Evolutionary conservation across 2,329 filamentous ascomycete genomes (phyloP), one percentile per base, ranked within the genome.

Genomic region (Pseudocercospora macadamiae): DNA sequence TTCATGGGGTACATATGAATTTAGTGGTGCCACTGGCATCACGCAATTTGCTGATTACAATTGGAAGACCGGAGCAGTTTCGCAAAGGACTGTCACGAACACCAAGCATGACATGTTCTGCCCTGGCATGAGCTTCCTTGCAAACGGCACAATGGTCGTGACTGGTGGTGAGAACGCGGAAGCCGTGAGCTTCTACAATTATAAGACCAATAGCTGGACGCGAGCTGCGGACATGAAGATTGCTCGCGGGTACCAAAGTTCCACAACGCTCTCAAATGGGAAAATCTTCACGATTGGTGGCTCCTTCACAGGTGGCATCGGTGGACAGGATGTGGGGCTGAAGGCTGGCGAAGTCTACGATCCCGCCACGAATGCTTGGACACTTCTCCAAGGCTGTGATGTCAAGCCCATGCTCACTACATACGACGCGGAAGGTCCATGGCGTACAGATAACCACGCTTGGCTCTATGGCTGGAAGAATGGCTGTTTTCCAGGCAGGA

Each of bases 231-330:
- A 76, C 51, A 80, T 85, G 80, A 69, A 73, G 12, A 73, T 81
- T 18, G 64, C 72, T 6, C 79, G 83, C 21, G 81, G 82, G 6
- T 84, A 86, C 59, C 83, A 86, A 51, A 71, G 82, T 0, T 78
- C 79, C 0, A 73, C 78, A 0, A 83, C 79, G 0, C 66, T 79
- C 1, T 82, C 82, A 0, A 77, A 84, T 58, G 84, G 84, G 3
- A 73, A 77, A 0, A 77, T 86, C 21, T 87, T 86, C 69, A 79
- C 76, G 10, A 85, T 86, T 34, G 84, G 85, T 16, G 84, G 85
- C 3, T 83, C 81, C 0, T 84, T 77, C 76, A 80, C 76, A 8
- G 76, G 79, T 28, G 75, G 75, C 26, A 86, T 57, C 39, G 47
- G 25, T 10, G 45, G 23, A 1, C 25, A n/a, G 45, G 19, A 21